A percentile compares a stretch with the other conserved stretches of the same genome.
Evolutionary conservation across 2,329 filamentous ascomycete species (phyloP).

Genomic region (Immersiporthe knoxdaviesiana): DNA sequence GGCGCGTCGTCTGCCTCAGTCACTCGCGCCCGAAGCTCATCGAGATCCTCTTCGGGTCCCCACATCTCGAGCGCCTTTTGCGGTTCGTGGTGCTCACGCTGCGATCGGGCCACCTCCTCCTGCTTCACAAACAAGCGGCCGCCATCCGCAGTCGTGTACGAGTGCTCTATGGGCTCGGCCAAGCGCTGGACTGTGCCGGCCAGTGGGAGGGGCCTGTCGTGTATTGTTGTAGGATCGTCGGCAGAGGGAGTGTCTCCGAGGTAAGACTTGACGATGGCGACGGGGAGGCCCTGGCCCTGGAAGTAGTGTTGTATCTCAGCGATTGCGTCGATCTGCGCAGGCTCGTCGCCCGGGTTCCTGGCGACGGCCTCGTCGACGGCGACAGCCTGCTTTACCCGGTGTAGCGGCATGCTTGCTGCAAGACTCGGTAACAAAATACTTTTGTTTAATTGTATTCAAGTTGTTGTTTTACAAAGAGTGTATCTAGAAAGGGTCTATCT

Average conservation of each 20-base stretch:
- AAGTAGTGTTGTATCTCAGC: constrained; percentile 14
- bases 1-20: neutral
- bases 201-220: neutral
- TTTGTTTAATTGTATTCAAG: neutral
- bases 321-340: constrained; percentile 18
- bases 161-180: constrained; percentile 19
- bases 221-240: neutral
- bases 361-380: constrained; percentile 6
- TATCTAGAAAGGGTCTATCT: neutral
- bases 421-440: too few relatives aligned
- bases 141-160: constrained; percentile 19
- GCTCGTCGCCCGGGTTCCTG: neutral
- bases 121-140: constrained; percentile 16
- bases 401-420: neutral
- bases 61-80: constrained; percentile 16
- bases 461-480: neutral
- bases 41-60: constrained; percentile 13
- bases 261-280: constrained; percentile 13
- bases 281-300: neutral
- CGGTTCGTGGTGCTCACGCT: neutral
- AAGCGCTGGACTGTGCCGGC: neutral
- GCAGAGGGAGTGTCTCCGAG: neutral
- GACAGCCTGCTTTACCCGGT: neutral
- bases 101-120: neutral
- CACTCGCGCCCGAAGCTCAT: neutral